A percentile compares a stretch with the other conserved stretches of the same genome.
Conservation (phyloP, 306 rosid genomes). For the Herpetospermum pedunculosum region DNA sequence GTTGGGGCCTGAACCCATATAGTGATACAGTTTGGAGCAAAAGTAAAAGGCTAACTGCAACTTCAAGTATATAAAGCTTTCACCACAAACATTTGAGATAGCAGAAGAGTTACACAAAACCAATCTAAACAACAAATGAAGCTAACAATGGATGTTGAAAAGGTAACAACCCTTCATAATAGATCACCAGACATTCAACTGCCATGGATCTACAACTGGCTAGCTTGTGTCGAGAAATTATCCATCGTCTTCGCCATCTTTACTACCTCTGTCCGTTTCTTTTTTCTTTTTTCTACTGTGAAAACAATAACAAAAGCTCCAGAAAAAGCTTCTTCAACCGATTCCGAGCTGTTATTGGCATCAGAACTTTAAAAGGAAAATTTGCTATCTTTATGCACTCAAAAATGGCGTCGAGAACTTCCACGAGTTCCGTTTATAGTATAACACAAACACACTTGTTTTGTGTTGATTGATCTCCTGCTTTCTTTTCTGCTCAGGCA, state of each 20-base stretch:
- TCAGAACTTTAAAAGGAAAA: conserved; percentile 5
- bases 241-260: conserved; percentile 11
- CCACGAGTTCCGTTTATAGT: conserved; percentile 37
- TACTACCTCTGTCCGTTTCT: conserved; percentile 13
- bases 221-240: not conserved
- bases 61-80: conserved; percentile 5
- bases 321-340: not conserved
- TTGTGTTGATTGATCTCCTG: conserved; percentile 27
- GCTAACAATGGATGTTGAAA: conserved; percentile 10
- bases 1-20: not conserved
- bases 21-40: not conserved
- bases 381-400: conserved; percentile 16
- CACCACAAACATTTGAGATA: conserved; percentile 1
- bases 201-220: not conserved
- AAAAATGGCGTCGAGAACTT: conserved; percentile 17
- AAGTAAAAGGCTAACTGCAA: not conserved
- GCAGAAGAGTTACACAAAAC: conserved; percentile 1
- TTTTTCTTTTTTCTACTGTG: conserved; percentile 1
- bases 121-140: conserved; percentile 10
- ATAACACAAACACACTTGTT: conserved; percentile 66
- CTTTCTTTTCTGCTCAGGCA: conserved; percentile 62
- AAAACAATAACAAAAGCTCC: conserved; percentile 1
- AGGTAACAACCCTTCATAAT: conserved; percentile 3
- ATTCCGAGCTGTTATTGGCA: conserved; percentile 1
- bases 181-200: conserved; percentile 1